Evolutionary conservation across 2,329 filamentous ascomycete species (phyloP), one percentile per base, ranked within the genome.

Genomic region (Aspergillus pseudoviridinutans): DNA sequence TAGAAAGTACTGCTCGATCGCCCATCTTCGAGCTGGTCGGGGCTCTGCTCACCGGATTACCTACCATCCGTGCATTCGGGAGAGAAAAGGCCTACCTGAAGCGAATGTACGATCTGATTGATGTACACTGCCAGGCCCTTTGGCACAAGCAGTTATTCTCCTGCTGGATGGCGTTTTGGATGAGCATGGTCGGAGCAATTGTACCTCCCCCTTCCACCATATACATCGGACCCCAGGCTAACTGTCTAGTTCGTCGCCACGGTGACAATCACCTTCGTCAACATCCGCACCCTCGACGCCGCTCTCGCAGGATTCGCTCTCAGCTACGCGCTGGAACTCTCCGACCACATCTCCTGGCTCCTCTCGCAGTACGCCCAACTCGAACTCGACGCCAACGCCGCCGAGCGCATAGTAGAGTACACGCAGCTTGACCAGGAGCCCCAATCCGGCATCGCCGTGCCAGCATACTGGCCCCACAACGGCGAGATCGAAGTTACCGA

Each of bases 21-120:
- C 89, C 89, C 0, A 85, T 92, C 1, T 92, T 91, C 65, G 89
- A 92, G 70, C 84, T 89, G 63, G 92, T 92, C 66, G 87, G 87
- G n/a, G 85, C 87, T 1, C 84, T 87, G 0, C 80, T 92, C 10
- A 82, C 83, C 0, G 90, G 90, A 8, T 82, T 92, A 25, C 79
- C 83, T 1, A 91, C 89, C 0, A 89, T 92, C 52, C 83, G 90
- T 20, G 87, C 87, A 0, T 92, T 88, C 62, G 84, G 85, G 60
- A 91, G 90, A 76, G 76, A 80, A 0, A 79, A 84, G 25, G 79
- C 80, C 1, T 92, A 91, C 62, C 77, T 89, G 50, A 78, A 85
- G 17, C 81, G 84, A 56, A 91, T 92, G 87, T 32, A 32, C 29
- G 29, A 72, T 29, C 29, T 51, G 22, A 55, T 60, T 4, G 53